phyloP scores from a whole-genome alignment of 108 stramenopile genomes.

The Nitzschia sp. region DNA sequence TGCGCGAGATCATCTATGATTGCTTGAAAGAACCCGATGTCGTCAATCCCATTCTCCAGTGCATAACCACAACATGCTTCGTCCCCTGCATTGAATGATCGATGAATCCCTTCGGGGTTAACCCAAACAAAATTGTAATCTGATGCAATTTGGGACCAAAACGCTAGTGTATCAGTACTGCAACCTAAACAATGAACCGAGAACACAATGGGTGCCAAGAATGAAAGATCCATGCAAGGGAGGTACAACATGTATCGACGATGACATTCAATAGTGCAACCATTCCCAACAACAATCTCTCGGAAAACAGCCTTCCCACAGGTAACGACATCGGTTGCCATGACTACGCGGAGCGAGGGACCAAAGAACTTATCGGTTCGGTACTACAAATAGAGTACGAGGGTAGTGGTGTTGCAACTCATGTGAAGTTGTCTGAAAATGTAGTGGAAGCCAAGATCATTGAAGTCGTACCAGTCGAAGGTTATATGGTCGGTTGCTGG shows the following conservation, averaged over 20 bases:
- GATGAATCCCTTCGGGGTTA: conserved; percentile 44
- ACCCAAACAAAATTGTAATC: conserved; percentile 45
- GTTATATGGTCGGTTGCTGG: no score
- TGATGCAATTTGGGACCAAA: conserved; percentile 29
- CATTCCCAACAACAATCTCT: not conserved
- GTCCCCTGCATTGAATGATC: conserved; percentile 45
- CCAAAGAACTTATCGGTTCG: no score
- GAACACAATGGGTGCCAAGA: conserved; percentile 41
- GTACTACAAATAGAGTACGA: no score
- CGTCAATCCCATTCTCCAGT: conserved; percentile 49
- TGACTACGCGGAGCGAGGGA: no score
- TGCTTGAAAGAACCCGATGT: conserved; percentile 44
- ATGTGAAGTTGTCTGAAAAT: no score
- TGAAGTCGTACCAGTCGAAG: no score
- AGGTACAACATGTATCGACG: conserved; percentile 15
- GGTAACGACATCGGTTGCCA: not conserved
- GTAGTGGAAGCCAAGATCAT: no score
- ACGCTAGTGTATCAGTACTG: conserved; percentile 17
- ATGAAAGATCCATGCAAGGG: not conserved
- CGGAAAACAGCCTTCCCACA: conserved; percentile 1
- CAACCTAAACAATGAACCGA: conserved; percentile 57
- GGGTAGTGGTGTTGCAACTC: no score
- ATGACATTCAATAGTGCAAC: conserved; percentile 15
- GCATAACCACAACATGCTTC: conserved; percentile 62
- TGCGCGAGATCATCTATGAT: conserved; percentile 21